Evolutionary conservation across 495 filamentous ascomycete genomes (phyloP).

Genomic region (Penicillium nucicola): DNA sequence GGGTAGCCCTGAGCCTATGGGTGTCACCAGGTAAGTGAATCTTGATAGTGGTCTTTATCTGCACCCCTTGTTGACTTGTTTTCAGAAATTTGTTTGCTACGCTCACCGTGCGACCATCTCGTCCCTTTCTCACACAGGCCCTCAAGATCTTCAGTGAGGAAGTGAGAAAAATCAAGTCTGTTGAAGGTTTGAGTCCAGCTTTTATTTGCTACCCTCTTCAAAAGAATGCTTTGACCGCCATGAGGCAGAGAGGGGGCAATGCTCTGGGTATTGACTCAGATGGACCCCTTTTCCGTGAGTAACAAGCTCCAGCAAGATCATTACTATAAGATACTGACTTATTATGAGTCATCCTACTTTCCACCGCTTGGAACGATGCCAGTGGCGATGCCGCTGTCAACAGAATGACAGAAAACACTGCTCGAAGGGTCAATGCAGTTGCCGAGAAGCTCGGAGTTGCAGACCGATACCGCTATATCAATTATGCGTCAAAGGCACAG

Average conservation of each 20-base stretch:
- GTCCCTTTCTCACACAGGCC: slow-evolving; percentile 3
- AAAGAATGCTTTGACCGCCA: slow-evolving; percentile 8
- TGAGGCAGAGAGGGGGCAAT: slow-evolving; percentile 23
- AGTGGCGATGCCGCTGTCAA: slow-evolving; percentile 5
- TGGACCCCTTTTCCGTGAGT: slow-evolving; percentile 16
- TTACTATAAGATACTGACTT: background rate
- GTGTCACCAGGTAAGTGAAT: slow-evolving; percentile 5
- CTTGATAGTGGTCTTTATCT: background rate
- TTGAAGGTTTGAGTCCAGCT: slow-evolving; percentile 4
- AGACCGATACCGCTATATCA: slow-evolving; percentile 17
- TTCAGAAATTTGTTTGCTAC: slow-evolving; percentile 14
- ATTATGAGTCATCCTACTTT: slow-evolving; percentile 5
- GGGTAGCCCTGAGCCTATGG: background rate
- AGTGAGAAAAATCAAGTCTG: slow-evolving; percentile 6
- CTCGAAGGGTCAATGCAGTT: background rate
- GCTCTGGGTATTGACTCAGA: slow-evolving; percentile 21
- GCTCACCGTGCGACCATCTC: slow-evolving; percentile 4
- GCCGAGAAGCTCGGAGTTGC: slow-evolving; percentile 9
- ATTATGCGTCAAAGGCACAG: slow-evolving; percentile 13
- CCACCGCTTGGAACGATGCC: slow-evolving; percentile 1
- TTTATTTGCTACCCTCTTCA: slow-evolving; percentile 14
- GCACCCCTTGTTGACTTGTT: background rate
- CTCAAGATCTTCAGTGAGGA: slow-evolving; percentile 11
- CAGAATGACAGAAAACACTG: slow-evolving; percentile 13
- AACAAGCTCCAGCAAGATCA: background rate